Evolutionary conservation across 371 early-diverging fungal species (phyloP).

Genomic region (Mycotypha africana): DNA sequence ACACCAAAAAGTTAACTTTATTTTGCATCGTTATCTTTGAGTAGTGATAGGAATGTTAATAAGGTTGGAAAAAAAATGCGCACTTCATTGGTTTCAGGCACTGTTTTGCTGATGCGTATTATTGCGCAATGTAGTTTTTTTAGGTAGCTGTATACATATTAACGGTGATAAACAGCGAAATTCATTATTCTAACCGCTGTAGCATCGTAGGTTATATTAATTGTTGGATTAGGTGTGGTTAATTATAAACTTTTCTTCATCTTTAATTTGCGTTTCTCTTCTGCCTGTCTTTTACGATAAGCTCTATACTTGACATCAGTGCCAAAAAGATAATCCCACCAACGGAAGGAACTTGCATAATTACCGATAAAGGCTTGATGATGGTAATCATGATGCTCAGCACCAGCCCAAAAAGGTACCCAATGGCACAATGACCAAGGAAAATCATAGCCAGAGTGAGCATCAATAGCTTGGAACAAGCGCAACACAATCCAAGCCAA

Average conservation of each 20-base stretch:
- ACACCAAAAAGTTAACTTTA: too few species aligned
- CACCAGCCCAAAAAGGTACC: constrained; percentile 77
- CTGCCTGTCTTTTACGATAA: constrained; percentile 43
- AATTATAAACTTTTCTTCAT: constrained; percentile 1
- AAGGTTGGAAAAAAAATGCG: too few species aligned
- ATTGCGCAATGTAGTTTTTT: too few species aligned
- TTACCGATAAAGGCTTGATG: constrained; percentile 80
- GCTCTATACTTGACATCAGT: constrained; percentile 74
- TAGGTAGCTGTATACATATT: too few species aligned
- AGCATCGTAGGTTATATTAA: too few species aligned
- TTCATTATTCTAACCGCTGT: too few species aligned
- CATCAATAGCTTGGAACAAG: constrained; percentile 82
- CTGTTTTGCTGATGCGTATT: too few species aligned
- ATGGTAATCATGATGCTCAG: constrained; percentile 85
- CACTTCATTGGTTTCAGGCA: too few species aligned
- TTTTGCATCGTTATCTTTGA: too few species aligned
- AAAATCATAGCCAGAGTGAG: constrained; percentile 94
- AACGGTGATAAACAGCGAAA: too few species aligned
- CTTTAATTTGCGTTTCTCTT: constrained; percentile 2
- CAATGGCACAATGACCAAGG: constrained; percentile 82
- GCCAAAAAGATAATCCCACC: constrained; percentile 80
- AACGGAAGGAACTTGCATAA: constrained; percentile 75
- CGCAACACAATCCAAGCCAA: constrained; percentile 74
- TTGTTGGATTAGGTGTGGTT: too few species aligned
- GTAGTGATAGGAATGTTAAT: too few species aligned